These are phyloP conservation scores for Avena atlantica DNA, from an alignment of 176 grass and related monocot genomes.

Conservation along the genomic window DNA sequence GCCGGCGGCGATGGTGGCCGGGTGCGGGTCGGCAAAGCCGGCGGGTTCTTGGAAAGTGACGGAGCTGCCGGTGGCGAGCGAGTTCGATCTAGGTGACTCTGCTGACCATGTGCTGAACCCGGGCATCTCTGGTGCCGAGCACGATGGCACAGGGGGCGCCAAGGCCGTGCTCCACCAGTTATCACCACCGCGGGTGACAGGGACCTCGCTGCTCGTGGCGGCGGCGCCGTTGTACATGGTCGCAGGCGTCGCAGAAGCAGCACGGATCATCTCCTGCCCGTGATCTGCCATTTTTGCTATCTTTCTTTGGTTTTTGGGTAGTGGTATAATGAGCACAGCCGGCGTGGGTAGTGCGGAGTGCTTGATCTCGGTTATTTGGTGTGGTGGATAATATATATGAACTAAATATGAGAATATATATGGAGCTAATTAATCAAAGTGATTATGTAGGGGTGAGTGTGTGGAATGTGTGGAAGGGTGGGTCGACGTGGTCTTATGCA, in stretches of 20 bases:
- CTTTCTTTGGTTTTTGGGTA: not conserved
- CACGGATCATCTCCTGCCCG: constrained; percentile 1
- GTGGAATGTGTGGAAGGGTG: not conserved
- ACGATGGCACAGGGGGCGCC: not conserved
- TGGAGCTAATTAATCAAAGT: not conserved
- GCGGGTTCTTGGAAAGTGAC: constrained; percentile 59
- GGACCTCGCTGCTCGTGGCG: not conserved
- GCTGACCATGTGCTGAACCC: not conserved
- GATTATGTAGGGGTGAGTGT: not conserved
- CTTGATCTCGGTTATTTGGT: not conserved
- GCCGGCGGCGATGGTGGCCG: not conserved
- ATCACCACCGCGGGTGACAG: not conserved
- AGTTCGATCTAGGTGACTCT: constrained; percentile 25
- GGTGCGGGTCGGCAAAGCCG: constrained; percentile 31
- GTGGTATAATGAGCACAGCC: not conserved
- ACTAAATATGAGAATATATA: not conserved
- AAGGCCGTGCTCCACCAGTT: not conserved
- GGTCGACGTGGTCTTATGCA: not conserved
- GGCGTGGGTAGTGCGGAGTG: not conserved
- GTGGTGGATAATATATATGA: not conserved
- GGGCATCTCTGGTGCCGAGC: constrained; percentile 1
- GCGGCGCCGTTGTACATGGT: not conserved
- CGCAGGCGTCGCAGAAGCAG: not conserved
- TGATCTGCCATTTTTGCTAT: not conserved
- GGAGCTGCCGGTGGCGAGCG: constrained; percentile 51